Base-by-base conservation (phyloP, 2,329 filamentous ascomycete species). In the Aspergillus sergii region DNA sequence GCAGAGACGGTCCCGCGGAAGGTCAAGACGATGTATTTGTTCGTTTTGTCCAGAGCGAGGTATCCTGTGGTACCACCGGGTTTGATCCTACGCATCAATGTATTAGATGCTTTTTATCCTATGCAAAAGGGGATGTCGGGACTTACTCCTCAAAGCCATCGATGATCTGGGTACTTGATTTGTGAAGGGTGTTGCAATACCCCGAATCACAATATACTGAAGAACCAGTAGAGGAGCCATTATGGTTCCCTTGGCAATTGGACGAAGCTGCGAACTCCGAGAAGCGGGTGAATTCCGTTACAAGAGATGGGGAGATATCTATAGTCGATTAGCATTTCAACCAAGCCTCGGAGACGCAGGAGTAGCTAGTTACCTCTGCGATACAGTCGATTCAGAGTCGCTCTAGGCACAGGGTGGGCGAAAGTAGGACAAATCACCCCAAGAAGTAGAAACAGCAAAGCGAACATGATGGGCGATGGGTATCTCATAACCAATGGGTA, bases 11-110 rank as follows among this genome's bases (percentile, higher is more conserved):
- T 58, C 9, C 60, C 60, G 8, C 60, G 55, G 60, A 45, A 62
- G 28, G n/a, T 28, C n/a, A 62, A 53, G 19, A 58, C 23, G 34
- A 62, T 58, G 32, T 30, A 26, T 28, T 62, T 48, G 16, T 58
- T 23, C 10, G 55, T 62, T n/a, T 41, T 23, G 23, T 62, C 60
- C 7, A 62, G 48, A 8, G 60, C 60, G 11, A 62, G 30, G 11
- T 62, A 62, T 21, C 55, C 60, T 9, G 54, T 58, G 6, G 60
- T 62, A 34, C 58, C 60, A 12, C 60, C 60, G 4, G 61, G 61
- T 0, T 26, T 21, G 4, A 62, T 23, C 16, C 60, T 62, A n/a
- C 6, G 7, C 12, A 16, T n/a, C 26, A 4, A 4, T 30, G 26
- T 19, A 9, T 50, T 19, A 50, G 46, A 10, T 26, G 3, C 4